Evolutionary conservation across 306 rosid genomes (phyloP).

Genomic region (Quercus alba): DNA sequence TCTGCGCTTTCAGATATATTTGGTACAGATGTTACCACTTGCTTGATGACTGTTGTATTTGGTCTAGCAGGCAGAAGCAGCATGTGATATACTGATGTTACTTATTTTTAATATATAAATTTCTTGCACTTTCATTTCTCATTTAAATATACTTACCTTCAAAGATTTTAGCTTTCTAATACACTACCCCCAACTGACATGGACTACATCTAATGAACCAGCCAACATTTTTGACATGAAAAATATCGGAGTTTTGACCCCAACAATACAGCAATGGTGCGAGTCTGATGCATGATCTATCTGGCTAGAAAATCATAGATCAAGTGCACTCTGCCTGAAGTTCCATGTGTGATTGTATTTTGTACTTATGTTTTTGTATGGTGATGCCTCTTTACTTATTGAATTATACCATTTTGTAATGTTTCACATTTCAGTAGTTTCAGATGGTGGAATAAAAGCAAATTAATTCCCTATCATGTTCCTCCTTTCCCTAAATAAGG

Average conservation of each 20-base stretch:
- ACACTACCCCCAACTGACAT: constrained; percentile 9
- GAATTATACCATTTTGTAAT: background rate
- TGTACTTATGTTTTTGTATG: background rate
- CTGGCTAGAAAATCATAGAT: constrained; percentile 13
- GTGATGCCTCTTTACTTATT: background rate
- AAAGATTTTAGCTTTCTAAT: background rate
- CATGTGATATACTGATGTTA: background rate
- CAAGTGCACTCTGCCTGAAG: constrained; percentile 1
- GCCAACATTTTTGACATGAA: constrained; percentile 81
- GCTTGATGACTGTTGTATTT: background rate
- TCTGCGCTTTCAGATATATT: background rate
- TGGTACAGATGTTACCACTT: background rate
- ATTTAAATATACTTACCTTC: background rate
- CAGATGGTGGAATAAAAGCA: background rate
- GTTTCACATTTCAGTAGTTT: background rate
- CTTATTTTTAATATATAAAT: background rate
- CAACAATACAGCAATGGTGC: constrained; percentile 63
- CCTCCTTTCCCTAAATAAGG: background rate
- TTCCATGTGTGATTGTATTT: background rate
- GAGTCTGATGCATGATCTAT: constrained; percentile 36
- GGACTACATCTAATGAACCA: constrained; percentile 31
- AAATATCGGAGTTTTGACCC: constrained; percentile 70
- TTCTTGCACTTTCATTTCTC: background rate
- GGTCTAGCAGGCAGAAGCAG: background rate
- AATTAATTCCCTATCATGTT: background rate